Conservation (phyloP, 1,284 basidiomycete species). For the Hymenochaete sp. region DNA sequence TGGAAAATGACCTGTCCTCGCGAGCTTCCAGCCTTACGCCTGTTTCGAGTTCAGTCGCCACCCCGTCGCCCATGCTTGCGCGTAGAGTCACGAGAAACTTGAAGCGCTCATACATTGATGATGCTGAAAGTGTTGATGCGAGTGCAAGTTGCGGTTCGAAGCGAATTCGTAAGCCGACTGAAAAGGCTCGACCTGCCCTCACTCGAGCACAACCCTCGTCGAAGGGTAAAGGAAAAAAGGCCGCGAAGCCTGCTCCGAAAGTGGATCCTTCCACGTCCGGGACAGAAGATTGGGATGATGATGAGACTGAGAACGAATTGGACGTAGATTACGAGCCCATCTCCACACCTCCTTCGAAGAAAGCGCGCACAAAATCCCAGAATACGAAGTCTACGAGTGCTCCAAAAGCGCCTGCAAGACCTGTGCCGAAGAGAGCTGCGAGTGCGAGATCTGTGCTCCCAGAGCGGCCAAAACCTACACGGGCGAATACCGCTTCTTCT, state of each 20-base stretch:
- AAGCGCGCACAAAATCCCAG: too few species aligned
- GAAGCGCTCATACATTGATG: slow-evolving; percentile 12
- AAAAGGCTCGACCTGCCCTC: slow-evolving; percentile 4
- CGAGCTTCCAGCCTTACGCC: neutral
- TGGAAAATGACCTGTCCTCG: neutral
- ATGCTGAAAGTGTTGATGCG: slow-evolving; percentile 1
- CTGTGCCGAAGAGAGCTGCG: too few species aligned
- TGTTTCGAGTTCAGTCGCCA: neutral
- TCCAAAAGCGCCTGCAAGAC: too few species aligned
- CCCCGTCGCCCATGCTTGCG: neutral
- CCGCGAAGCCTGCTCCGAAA: neutral
- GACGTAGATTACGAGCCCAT: too few species aligned
- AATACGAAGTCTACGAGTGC: too few species aligned
- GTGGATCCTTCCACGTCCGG: too few species aligned
- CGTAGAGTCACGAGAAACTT: neutral
- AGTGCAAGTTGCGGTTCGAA: slow-evolving; percentile 8
- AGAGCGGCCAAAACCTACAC: too few species aligned
- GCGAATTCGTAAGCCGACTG: slow-evolving; percentile 1
- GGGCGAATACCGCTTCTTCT: neutral
- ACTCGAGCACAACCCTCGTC: neutral
- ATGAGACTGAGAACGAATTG: too few species aligned
- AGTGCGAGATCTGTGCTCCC: too few species aligned
- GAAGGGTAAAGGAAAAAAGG: too few species aligned
- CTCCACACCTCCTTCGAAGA: too few species aligned
- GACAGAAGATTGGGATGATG: too few species aligned